Evolutionary conservation across 2,329 filamentous ascomycete species (phyloP), one percentile per base, ranked within the genome.

Genomic region (Nigrospora sphaerica): DNA sequence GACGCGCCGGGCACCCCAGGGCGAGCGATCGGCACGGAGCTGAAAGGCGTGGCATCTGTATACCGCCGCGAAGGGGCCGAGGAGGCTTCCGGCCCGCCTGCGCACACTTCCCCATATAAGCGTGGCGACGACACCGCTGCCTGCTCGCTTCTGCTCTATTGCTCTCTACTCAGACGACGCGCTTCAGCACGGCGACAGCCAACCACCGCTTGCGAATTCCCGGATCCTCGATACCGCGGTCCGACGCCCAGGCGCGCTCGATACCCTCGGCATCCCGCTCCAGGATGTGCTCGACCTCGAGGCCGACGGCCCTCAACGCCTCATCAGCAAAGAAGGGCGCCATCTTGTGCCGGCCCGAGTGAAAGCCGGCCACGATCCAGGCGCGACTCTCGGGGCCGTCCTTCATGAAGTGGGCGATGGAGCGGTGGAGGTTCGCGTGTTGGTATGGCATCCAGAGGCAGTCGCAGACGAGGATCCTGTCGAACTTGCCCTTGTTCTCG

Each of bases 381-480:
- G 81, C 75, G 32, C 77, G 69, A 3, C 80, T 76, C 14, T 56
- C 61, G 2, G 65, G 17, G 12, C 28, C 46, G 13, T 46, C 51
- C 39, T 53, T 58, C 2, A 88, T 68, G 58, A 88, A 86, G 63
- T 80, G 78, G 6, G 72, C 63, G 58, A 88, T 78, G 19, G 82
- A 86, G 37, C 59, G 63, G 40, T 74, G 74, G 23, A 89, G 71
- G 61, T 82, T 85, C n/a, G 64, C 72, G 62, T 89, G 86, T 68
- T 88, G 77, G 69, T 75, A 76, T 2, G 80, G 77, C 81, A 88
- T 87, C 85, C 85, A 89, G 47, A 86, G 73, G 57, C 85, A 88
- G 64, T 89, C 85, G 51, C 83, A 81, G 0, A 80, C 81, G n/a
- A 88, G 64, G 36, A 89, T 70, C 47, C 81, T 75, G 39, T 79